Conservation (phyloP, 345 rosid species). For the Raphanus raphanistrum region DNA sequence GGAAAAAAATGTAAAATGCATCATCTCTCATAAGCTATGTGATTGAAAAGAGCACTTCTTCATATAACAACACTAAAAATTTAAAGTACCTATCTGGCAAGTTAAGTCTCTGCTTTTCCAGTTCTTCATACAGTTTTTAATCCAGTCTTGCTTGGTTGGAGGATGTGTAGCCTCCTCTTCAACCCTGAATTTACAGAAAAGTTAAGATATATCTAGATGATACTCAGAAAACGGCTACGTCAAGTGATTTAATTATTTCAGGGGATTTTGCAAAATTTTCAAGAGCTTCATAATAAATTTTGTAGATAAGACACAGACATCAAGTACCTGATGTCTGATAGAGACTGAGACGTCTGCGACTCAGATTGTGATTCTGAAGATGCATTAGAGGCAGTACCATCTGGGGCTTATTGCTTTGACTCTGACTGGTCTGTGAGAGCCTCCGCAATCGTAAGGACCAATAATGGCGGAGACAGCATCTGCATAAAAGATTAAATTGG, state of each 20-base stretch:
- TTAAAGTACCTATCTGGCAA: constrained; percentile 72
- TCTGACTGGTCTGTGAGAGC: constrained; percentile 53
- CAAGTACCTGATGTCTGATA: constrained; percentile 56
- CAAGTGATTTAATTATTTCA: constrained; percentile 8
- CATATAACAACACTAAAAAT: not conserved
- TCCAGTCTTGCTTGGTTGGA: constrained; percentile 63
- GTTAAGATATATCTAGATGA: too few species aligned
- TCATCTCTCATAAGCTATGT: too few species aligned
- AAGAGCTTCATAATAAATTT: too few species aligned
- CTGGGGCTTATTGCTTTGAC: constrained; percentile 36
- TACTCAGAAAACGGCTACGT: not conserved
- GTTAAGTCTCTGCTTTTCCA: constrained; percentile 68
- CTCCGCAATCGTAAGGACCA: constrained; percentile 76
- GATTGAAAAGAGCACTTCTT: not conserved
- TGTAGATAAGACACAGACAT: constrained; percentile 1
- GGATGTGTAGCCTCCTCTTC: constrained; percentile 45
- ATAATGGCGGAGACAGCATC: constrained; percentile 79
- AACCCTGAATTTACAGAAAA: too few species aligned
- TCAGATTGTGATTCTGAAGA: constrained; percentile 52
- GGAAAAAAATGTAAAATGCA: too few species aligned
- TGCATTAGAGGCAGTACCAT: too few species aligned
- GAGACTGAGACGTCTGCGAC: constrained; percentile 31
- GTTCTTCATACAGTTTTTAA: constrained; percentile 57
- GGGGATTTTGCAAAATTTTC: not conserved
- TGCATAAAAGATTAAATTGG: constrained; percentile 35